Conservation (phyloP, 352 stramenopile species). For the Phytophthora vignae region DNA sequence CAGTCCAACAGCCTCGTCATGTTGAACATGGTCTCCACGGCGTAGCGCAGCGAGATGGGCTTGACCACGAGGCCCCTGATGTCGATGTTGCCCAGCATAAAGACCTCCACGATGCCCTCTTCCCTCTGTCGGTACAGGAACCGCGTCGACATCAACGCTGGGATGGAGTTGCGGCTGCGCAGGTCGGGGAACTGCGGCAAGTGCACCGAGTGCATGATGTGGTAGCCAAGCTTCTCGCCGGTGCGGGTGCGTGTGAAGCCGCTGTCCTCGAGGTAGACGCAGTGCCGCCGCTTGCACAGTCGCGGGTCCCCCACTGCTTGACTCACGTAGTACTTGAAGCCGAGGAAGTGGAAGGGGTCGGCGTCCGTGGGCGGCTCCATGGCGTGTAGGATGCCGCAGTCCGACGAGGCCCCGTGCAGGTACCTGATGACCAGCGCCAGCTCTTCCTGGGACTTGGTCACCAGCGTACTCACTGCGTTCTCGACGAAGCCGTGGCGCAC, state of each 20-base stretch:
- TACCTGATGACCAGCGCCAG: constrained; percentile 58
- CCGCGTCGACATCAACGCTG: constrained; percentile 37
- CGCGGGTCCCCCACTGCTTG: constrained; percentile 33
- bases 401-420: constrained; percentile 47
- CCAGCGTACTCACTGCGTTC: constrained; percentile 38
- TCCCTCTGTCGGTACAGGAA: constrained; percentile 56
- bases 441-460: constrained; percentile 56
- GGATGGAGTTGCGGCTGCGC: constrained; percentile 33
- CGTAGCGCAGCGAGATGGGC: constrained; percentile 26
- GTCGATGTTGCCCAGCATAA: constrained; percentile 47
- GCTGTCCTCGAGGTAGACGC: constrained; percentile 54
- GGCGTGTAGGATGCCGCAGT: constrained; percentile 47
- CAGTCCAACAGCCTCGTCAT: constrained; percentile 46
- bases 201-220: constrained; percentile 53
- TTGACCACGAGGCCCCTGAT: constrained; percentile 37
- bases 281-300: constrained; percentile 44
- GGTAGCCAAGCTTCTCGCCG: constrained; percentile 52
- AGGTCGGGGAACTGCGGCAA: constrained; percentile 51
- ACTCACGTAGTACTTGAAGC: constrained; percentile 61
- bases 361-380: constrained; percentile 42
- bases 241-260: constrained; percentile 47
- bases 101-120: constrained; percentile 41
- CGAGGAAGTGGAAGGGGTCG: constrained; percentile 57
- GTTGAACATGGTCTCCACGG: constrained; percentile 38
- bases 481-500: constrained; percentile 46